Percentiles rank a stretch among this genome's conserved stretches.
phyloP scores from a whole-genome alignment of 1,284 basidiomycete species.

The Fomes fomentarius region DNA sequence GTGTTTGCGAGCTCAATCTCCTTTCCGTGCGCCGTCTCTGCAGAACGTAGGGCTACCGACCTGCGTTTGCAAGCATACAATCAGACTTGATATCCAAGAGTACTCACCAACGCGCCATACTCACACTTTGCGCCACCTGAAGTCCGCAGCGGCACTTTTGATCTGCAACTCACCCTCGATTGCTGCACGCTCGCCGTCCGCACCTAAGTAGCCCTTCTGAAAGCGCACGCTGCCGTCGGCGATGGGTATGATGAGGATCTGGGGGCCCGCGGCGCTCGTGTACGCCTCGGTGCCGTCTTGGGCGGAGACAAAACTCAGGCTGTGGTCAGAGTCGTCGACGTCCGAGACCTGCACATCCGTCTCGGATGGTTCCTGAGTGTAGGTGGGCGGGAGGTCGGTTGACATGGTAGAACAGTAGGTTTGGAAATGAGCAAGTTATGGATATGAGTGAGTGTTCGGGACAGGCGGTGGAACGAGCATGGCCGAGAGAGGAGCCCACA shows the following conservation, averaged over 20 bases:
- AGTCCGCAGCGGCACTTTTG: slow-evolving; percentile 58
- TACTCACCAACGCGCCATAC: slow-evolving; percentile 32
- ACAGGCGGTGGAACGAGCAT: slow-evolving; percentile 5
- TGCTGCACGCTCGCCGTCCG: slow-evolving; percentile 75
- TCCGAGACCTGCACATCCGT: slow-evolving; percentile 24
- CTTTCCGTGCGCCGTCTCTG: slow-evolving; percentile 59
- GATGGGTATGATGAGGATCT: slow-evolving; percentile 71
- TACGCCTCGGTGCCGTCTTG: slow-evolving; percentile 5
- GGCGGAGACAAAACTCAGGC: slow-evolving; percentile 22
- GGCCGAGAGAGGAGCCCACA: slow-evolving; percentile 3
- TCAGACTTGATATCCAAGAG: neutral
- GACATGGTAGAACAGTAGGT: slow-evolving; percentile 21
- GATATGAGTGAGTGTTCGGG: neutral
- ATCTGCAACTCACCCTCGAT: slow-evolving; percentile 84
- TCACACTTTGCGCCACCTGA: slow-evolving; percentile 71
- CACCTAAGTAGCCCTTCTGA: slow-evolving; percentile 80
- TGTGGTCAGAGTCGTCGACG: slow-evolving; percentile 19
- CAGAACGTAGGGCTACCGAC: slow-evolving; percentile 65
- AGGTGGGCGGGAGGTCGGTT: slow-evolving; percentile 45
- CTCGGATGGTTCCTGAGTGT: slow-evolving; percentile 36
- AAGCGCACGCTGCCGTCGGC: slow-evolving; percentile 64
- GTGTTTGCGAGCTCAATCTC: slow-evolving; percentile 67
- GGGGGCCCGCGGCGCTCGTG: slow-evolving; percentile 37
- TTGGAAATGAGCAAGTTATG: neutral
- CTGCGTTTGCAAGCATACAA: slow-evolving; percentile 41